phyloP scores from a whole-genome alignment of 2,329 filamentous ascomycete genomes.

The Hymenoscyphus linearis region DNA sequence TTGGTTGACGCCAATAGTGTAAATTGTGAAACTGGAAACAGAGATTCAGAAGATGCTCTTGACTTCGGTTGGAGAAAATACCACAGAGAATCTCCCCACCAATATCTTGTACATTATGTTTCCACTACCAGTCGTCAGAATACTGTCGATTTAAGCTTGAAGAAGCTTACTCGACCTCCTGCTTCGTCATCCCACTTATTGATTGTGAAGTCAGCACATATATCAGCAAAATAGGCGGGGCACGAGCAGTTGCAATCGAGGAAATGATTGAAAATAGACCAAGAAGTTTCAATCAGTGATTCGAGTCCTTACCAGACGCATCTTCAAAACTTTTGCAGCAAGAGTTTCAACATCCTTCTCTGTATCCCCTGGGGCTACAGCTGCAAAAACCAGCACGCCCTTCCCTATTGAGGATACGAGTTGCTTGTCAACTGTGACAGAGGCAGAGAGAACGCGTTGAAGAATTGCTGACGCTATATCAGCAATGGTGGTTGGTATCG shows the following conservation, averaged over 20 bases:
- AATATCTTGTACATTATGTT: slow-evolving; percentile 81
- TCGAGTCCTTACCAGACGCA: slow-evolving; percentile 53
- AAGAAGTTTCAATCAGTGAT: neutral
- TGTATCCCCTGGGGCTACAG: slow-evolving; percentile 84
- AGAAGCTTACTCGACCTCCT: slow-evolving; percentile 25
- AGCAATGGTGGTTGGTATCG: neutral
- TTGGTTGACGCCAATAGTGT: slow-evolving; percentile 90
- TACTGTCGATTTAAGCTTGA: neutral
- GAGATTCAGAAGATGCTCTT: slow-evolving; percentile 6
- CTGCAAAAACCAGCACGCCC: slow-evolving; percentile 86
- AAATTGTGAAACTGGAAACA: slow-evolving; percentile 84
- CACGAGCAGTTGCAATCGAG: neutral
- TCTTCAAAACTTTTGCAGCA: slow-evolving; percentile 80
- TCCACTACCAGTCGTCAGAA: slow-evolving; percentile 62
- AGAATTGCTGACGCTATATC: slow-evolving; percentile 62
- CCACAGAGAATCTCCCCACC: slow-evolving; percentile 90
- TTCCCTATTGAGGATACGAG: slow-evolving; percentile 86
- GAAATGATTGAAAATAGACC: neutral
- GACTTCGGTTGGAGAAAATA: slow-evolving; percentile 35
- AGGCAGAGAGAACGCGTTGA: slow-evolving; percentile 90
- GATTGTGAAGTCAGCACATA: neutral
- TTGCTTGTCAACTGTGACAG: slow-evolving; percentile 88
- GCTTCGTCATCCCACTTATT: slow-evolving; percentile 51
- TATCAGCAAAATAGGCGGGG: neutral
- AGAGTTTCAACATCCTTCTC: slow-evolving; percentile 80